Evolutionary conservation across 2,329 filamentous ascomycete genomes (phyloP).

Genomic region (Alternaria hordeiaustralica): DNA sequence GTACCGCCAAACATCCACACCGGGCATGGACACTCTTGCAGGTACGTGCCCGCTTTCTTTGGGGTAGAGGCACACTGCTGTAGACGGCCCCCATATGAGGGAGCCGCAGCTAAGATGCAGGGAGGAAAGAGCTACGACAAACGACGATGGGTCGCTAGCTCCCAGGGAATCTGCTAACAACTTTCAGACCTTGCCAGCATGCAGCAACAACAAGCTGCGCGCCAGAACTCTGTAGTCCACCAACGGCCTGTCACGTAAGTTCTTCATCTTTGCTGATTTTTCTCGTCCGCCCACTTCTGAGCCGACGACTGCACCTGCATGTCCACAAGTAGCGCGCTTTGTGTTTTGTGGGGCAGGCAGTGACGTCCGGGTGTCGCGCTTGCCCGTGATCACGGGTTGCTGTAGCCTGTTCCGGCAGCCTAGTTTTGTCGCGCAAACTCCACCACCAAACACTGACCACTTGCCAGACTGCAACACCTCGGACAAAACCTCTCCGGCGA

Average conservation of each 20-base stretch:
- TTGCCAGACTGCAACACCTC: conserved; percentile 35
- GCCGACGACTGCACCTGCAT: neutral
- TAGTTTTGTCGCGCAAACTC: conserved; percentile 13
- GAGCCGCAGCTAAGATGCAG: neutral
- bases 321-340: neutral
- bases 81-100: neutral
- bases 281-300: neutral
- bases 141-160: neutral
- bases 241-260: conserved; percentile 49
- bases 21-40: conserved; percentile 57
- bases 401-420: conserved; percentile 23
- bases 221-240: conserved; percentile 43
- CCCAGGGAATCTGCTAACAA: conserved; percentile 8
- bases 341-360: neutral
- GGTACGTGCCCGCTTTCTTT: conserved; percentile 43
- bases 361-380: conserved; percentile 18
- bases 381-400: conserved; percentile 25
- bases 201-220: conserved; percentile 54
- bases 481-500: conserved; percentile 51
- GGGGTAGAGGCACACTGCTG: neutral
- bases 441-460: conserved; percentile 14
- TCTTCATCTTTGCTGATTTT: neutral
- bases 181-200: conserved; percentile 54
- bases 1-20: conserved; percentile 52
- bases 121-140: neutral